Evolutionary conservation across 371 early-diverging fungal genomes (phyloP).

Genomic region (Vairimorpha necatrix): DNA sequence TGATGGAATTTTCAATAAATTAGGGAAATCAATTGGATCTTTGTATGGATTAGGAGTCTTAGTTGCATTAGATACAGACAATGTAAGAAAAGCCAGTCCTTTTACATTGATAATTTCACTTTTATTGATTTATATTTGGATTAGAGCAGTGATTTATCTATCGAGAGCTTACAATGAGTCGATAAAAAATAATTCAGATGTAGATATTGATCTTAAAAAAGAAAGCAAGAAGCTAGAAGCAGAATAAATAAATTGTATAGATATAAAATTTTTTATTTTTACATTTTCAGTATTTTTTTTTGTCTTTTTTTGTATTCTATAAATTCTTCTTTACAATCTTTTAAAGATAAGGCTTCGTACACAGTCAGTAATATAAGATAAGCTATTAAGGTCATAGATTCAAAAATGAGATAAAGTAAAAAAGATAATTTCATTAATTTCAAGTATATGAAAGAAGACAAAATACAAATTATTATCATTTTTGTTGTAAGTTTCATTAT

Average conservation of each 20-base stretch:
- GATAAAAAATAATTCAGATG: constrained; percentile 45
- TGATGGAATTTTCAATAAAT: constrained; percentile 65
- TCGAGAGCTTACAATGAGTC: constrained; percentile 54
- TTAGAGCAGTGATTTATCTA: constrained; percentile 58
- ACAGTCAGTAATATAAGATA: constrained; percentile 10
- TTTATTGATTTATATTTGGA: constrained; percentile 56
- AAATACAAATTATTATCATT: not conserved
- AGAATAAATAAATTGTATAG: constrained; percentile 32
- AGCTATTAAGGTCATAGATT: not conserved
- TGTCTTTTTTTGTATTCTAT: constrained; percentile 13
- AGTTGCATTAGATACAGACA: constrained; percentile 42
- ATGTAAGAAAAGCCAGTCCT: constrained; percentile 54
- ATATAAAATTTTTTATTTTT: not conserved
- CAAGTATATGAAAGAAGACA: not conserved
- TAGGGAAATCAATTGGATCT: constrained; percentile 63
- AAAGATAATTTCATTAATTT: not conserved
- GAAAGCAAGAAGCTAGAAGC: constrained; percentile 26
- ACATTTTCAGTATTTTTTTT: not conserved
- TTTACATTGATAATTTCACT: constrained; percentile 30
- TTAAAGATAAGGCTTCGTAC: constrained; percentile 29
- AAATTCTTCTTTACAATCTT: constrained; percentile 12
- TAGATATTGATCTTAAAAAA: constrained; percentile 57
- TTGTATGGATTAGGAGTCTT: constrained; percentile 52
- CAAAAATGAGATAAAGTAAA: not conserved
- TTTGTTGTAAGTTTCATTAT: not conserved